Base-by-base conservation (phyloP, 129 eudicot species). In the Solidago caesia region DNA sequence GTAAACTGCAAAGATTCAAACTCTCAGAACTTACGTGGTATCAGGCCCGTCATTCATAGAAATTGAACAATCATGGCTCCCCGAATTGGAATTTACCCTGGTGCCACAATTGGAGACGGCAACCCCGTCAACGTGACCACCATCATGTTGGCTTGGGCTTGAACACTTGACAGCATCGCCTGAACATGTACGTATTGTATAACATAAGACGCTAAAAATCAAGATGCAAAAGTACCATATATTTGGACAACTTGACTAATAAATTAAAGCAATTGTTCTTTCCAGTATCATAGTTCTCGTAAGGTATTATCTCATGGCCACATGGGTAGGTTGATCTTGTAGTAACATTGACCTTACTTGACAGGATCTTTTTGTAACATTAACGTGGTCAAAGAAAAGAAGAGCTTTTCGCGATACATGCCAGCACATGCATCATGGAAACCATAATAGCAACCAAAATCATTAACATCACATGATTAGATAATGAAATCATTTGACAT, bases 11-110 rank as follows among this genome's bases (percentile, higher is more conserved):
- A 33, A 13, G 21, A 56, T 14, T 53, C 7, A 13, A 47, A 42
- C 7, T 48, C 25, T 15, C 39, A 75, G 60, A 45, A 65, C 92
- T 85, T 83, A 88, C 92, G 72, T 81, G 71, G 76, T 41, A 72
- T 73, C 80, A 75, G 84, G 70, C 44, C 68, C 16, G 64, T 75
- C 79, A 71, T 64, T 75, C 33, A 33, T 61, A 58, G 82, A 69
- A 74, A 39, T n/a, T n/a, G 80, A 64, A 66, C 82, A 75, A 13
- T 68, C 77, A 70, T 67, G 46, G 45, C 49, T 71, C 41, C 64
- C 85, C 41, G 49, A 43, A 68, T 67, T 60, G 64, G 75, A 67
- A 8, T 72, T 80, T 48, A 69, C 68, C 81, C 57, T 16, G 70
- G 80, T 29, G 72, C 75, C 81, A 71, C 73, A 79, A 59, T 81